phyloP scores from a whole-genome alignment of 2,329 filamentous ascomycete genomes.

The Alternaria sp. region DNA sequence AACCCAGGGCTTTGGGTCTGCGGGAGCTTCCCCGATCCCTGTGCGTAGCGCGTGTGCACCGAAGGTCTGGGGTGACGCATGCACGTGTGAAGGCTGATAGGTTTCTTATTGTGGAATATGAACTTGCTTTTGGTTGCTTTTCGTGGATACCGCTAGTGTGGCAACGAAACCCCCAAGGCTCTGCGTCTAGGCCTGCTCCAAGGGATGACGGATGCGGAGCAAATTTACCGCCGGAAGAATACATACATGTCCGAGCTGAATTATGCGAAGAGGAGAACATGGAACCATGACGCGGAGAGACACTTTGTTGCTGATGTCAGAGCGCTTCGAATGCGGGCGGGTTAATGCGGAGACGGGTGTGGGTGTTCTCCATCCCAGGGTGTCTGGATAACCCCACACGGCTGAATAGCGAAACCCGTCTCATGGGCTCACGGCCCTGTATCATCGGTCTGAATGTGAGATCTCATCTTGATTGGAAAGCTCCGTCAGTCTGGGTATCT shows the following conservation, averaged over 20 bases:
- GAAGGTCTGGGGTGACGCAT: slow-evolving; percentile 19
- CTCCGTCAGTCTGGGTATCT: slow-evolving; percentile 18
- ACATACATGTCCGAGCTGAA: slow-evolving; percentile 10
- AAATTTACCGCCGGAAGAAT: slow-evolving; percentile 27
- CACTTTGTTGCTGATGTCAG: slow-evolving; percentile 30
- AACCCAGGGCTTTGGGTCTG: slow-evolving; percentile 34
- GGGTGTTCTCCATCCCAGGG: slow-evolving; percentile 26
- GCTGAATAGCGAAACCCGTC: slow-evolving; percentile 24
- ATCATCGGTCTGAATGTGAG: slow-evolving; percentile 30
- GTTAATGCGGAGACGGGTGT: slow-evolving; percentile 16
- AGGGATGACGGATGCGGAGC: slow-evolving; percentile 18
- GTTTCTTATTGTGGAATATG: slow-evolving; percentile 14
- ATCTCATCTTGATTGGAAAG: slow-evolving; percentile 22
- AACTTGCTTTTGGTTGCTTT: slow-evolving; percentile 27
- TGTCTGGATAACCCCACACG: slow-evolving; percentile 30
- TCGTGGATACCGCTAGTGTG: slow-evolving; percentile 28
- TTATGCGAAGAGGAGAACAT: slow-evolving; percentile 17
- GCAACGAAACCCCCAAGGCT: slow-evolving; percentile 9
- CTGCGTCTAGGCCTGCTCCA: slow-evolving; percentile 14
- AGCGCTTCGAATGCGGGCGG: slow-evolving; percentile 15
- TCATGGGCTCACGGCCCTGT: slow-evolving; percentile 22
- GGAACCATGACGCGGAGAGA: slow-evolving; percentile 13
- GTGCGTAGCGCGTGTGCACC: slow-evolving; percentile 21
- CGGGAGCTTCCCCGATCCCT: slow-evolving; percentile 33
- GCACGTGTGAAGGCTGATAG: slow-evolving; percentile 22